phyloP scores from a whole-genome alignment of 306 rosid species.

The Potentilla sterilis region DNA sequence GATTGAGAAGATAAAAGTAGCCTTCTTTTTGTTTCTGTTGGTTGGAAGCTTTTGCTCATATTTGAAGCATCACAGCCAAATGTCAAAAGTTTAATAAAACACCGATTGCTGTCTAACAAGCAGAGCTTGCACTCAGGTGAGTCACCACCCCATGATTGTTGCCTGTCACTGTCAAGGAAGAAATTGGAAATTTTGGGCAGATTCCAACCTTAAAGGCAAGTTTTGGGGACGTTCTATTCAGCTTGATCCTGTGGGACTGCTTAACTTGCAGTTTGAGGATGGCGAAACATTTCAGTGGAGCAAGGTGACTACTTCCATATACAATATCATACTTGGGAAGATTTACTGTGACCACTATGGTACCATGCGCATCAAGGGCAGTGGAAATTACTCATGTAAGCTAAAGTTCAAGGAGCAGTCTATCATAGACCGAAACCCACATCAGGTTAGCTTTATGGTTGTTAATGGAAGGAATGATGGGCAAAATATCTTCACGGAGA shows the following conservation, averaged over 20 bases:
- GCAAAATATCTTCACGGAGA: neutral
- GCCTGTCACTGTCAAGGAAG: conserved; percentile 97
- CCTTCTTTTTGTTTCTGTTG: conserved; percentile 16
- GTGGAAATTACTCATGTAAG: conserved; percentile 91
- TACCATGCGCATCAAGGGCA: conserved; percentile 94
- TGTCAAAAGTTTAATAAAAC: conserved; percentile 19
- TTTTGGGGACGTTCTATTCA: conserved; percentile 99
- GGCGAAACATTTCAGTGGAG: conserved; percentile 96
- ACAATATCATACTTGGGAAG: conserved; percentile 93
- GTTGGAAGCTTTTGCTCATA: neutral
- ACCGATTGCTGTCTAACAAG: conserved; percentile 44
- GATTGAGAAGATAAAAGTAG: neutral
- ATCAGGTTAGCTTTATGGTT: conserved; percentile 61
- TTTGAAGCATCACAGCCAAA: conserved; percentile 18
- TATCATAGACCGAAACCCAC: conserved; percentile 92
- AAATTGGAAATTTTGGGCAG: conserved; percentile 97
- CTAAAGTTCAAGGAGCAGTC: conserved; percentile 99
- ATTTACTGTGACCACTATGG: conserved; percentile 97
- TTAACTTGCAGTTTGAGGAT: conserved; percentile 85
- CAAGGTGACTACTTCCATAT: conserved; percentile 98
- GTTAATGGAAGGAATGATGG: conserved; percentile 12
- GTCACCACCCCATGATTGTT: conserved; percentile 98
- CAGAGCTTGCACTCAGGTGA: conserved; percentile 58
- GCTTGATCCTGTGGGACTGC: conserved; percentile 94
- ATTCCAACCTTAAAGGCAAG: conserved; percentile 94